Evolutionary conservation across 1,139 yeast genomes (phyloP).

Genomic region (Casaregolazyma suthepensis): DNA sequence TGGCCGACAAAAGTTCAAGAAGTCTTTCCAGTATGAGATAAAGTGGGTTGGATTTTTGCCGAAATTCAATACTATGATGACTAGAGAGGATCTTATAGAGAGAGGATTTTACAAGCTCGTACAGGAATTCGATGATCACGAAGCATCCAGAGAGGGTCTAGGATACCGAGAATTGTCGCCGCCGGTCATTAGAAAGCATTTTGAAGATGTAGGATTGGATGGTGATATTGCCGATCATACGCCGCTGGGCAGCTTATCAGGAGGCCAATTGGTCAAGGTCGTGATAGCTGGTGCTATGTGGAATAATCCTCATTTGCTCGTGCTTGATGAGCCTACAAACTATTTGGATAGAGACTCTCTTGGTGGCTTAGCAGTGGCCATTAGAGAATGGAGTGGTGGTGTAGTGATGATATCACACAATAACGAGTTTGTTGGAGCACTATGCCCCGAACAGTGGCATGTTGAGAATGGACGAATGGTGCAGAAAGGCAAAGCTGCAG

Average conservation of each 20-base stretch:
- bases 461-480: slow-evolving; percentile 89
- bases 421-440: slow-evolving; percentile 92
- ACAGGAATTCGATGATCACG: slow-evolving; percentile 95
- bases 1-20: slow-evolving; percentile 95
- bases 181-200: slow-evolving; percentile 88
- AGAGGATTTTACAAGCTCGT: slow-evolving; percentile 83
- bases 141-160: slow-evolving; percentile 96
- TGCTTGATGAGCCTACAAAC: slow-evolving; percentile 96
- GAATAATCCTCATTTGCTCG: slow-evolving; percentile 98
- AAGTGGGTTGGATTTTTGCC: slow-evolving; percentile 95
- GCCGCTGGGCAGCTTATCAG: slow-evolving; percentile 92
- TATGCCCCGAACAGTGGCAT: slow-evolving; percentile 98
- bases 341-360: slow-evolving; percentile 95
- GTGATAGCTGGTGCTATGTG: slow-evolving; percentile 99
- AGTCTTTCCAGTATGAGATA: slow-evolving; percentile 92
- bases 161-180: slow-evolving; percentile 94
- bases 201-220: slow-evolving; percentile 94
- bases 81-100: slow-evolving; percentile 71
- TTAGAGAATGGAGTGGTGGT: slow-evolving; percentile 97
- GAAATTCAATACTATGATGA: slow-evolving; percentile 88
- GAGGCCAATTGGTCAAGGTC: slow-evolving; percentile 97
- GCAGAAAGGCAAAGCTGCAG: slow-evolving; percentile 71
- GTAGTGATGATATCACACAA: slow-evolving; percentile 98
- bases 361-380: slow-evolving; percentile 96
- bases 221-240: slow-evolving; percentile 98